These are phyloP conservation scores for Grammothele lineata DNA, from an alignment of 768 basidiomycete genomes.

Conservation along the genomic window DNA sequence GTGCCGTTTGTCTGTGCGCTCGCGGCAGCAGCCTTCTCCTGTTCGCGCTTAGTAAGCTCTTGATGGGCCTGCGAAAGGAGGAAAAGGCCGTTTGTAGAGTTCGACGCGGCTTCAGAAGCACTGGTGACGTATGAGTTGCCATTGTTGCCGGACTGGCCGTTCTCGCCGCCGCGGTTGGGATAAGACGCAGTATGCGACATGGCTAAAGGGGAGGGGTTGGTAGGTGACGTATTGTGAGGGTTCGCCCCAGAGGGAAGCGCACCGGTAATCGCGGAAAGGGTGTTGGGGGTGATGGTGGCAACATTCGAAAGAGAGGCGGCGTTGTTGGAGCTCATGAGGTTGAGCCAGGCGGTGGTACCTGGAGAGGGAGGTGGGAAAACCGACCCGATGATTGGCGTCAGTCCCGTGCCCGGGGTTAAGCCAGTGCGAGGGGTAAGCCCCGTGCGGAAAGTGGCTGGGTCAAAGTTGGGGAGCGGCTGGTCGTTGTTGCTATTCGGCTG, in stretches of 20 bases:
- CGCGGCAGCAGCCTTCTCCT: slow-evolving; percentile 42
- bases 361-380: slow-evolving; percentile 84
- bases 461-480: slow-evolving; percentile 47
- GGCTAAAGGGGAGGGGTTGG: slow-evolving; percentile 32
- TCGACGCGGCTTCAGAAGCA: slow-evolving; percentile 56
- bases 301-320: slow-evolving; percentile 23
- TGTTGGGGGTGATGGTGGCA: slow-evolving; percentile 58
- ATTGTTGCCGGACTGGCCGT: neutral
- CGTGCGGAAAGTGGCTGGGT: slow-evolving; percentile 71
- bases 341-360: slow-evolving; percentile 88
- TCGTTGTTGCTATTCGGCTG: slow-evolving; percentile 40
- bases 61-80: slow-evolving; percentile 93
- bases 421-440: slow-evolving; percentile 86
- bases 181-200: slow-evolving; percentile 24
- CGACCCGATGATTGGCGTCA: slow-evolving; percentile 60
- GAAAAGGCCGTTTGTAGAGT: slow-evolving; percentile 90
- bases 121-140: slow-evolving; percentile 28
- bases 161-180: slow-evolving; percentile 14
- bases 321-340: slow-evolving; percentile 72
- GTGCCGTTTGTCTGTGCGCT: slow-evolving; percentile 16
- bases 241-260: slow-evolving; percentile 48
- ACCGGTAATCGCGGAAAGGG: slow-evolving; percentile 74
- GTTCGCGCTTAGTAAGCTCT: slow-evolving; percentile 93
- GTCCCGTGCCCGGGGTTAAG: slow-evolving; percentile 78
- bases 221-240: slow-evolving; percentile 68